Evolutionary conservation across 1,284 basidiomycete species (phyloP).

Genomic region (Moniliophthora roreri): DNA sequence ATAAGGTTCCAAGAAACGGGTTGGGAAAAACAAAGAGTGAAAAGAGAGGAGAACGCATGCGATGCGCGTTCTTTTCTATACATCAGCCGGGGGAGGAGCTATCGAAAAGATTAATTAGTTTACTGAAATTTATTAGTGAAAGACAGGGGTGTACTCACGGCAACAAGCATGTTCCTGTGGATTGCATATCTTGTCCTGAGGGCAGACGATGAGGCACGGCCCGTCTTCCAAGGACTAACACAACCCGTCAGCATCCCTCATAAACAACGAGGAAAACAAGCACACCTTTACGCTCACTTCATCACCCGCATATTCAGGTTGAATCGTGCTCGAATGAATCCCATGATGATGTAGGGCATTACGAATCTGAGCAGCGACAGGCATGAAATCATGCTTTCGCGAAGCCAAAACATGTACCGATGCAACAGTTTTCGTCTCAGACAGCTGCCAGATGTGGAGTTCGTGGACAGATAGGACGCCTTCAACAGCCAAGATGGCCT

Average conservation of each 20-base stretch:
- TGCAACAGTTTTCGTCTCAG: constrained; percentile 74
- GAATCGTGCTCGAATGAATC: constrained; percentile 93
- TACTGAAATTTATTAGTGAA: neutral
- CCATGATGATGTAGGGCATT: constrained; percentile 86
- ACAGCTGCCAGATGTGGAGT: constrained; percentile 95
- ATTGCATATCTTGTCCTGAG: constrained; percentile 64
- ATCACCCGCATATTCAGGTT: constrained; percentile 65
- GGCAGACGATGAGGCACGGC: constrained; percentile 52
- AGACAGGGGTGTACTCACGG: constrained; percentile 52
- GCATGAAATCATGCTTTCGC: constrained; percentile 86
- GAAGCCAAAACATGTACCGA: constrained; percentile 94
- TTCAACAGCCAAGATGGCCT: constrained; percentile 76
- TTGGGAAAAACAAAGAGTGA: too few species aligned
- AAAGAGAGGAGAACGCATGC: too few species aligned
- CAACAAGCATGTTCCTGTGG: constrained; percentile 76
- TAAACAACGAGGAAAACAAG: constrained; percentile 34
- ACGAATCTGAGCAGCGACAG: constrained; percentile 83
- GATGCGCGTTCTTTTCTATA: too few species aligned
- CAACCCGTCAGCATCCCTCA: neutral
- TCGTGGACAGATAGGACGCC: constrained; percentile 95
- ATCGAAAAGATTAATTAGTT: neutral
- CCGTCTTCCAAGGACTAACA: constrained; percentile 41
- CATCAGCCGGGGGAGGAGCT: neutral
- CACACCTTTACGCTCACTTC: constrained; percentile 42
- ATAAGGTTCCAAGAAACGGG: too few species aligned